Conservation (phyloP, 1,284 basidiomycete genomes). For the Ustilago hordei region DNA sequence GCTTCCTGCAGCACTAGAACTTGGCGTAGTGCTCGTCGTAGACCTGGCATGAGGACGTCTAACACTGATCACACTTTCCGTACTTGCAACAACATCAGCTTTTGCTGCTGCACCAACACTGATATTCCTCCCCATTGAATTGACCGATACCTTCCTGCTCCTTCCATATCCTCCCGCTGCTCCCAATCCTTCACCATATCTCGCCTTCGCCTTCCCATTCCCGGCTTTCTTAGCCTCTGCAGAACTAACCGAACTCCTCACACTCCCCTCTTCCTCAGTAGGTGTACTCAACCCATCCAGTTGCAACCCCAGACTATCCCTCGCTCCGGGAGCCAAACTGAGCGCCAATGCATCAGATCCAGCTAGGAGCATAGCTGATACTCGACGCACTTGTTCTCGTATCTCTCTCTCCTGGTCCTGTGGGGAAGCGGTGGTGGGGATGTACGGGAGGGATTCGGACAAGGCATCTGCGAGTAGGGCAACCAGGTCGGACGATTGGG, state of each 20-base stretch:
- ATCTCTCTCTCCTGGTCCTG: conserved; percentile 4
- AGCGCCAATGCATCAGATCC: conserved; percentile 52
- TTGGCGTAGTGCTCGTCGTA: background rate
- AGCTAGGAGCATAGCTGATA: conserved; percentile 49
- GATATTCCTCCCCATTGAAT: conserved; percentile 34
- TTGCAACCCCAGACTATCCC: conserved; percentile 37
- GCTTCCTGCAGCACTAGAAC: background rate
- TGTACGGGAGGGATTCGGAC: conserved; percentile 39
- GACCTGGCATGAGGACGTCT: background rate
- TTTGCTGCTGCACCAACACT: conserved; percentile 11
- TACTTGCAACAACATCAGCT: conserved; percentile 24
- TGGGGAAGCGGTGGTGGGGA: conserved; percentile 6
- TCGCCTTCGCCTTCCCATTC: conserved; percentile 9
- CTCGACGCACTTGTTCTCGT: conserved; percentile 32
- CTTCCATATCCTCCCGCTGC: conserved; percentile 1
- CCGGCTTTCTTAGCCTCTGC: background rate
- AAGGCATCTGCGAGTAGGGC: conserved; percentile 44
- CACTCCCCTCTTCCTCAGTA: conserved; percentile 12
- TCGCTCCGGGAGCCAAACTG: conserved; percentile 43
- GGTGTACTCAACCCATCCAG: conserved; percentile 43
- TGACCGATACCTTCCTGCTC: conserved; percentile 39
- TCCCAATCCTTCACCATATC: conserved; percentile 16
- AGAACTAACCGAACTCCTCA: background rate
- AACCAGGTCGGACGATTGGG: conserved; percentile 23
- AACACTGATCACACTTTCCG: conserved; percentile 32